phyloP scores from a whole-genome alignment of 805 yeast genomes.

The Scheffersomyces ergatensis region DNA sequence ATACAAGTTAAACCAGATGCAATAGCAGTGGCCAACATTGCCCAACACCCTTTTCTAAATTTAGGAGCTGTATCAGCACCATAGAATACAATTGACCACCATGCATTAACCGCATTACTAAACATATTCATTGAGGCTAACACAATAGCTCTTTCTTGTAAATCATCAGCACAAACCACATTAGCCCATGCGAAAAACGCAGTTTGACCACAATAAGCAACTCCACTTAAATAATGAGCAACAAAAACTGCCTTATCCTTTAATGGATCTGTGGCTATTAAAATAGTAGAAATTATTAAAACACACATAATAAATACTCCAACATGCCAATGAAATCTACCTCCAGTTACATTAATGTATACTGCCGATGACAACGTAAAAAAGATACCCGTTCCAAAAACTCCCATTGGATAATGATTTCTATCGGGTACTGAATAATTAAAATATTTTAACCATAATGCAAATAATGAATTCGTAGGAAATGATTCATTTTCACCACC shows the following conservation, averaged over 20 bases:
- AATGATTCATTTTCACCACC: slow-evolving; percentile 39
- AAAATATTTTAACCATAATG: slow-evolving; percentile 28
- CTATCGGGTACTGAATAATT: slow-evolving; percentile 26
- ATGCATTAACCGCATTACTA: slow-evolving; percentile 59
- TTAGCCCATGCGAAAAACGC: slow-evolving; percentile 65
- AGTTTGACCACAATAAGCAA: slow-evolving; percentile 59
- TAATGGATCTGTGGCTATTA: slow-evolving; percentile 43
- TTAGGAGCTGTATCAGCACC: slow-evolving; percentile 51
- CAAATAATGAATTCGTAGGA: slow-evolving; percentile 29
- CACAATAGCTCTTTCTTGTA: slow-evolving; percentile 62
- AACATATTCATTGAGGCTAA: slow-evolving; percentile 68
- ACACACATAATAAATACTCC: slow-evolving; percentile 43
- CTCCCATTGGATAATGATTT: slow-evolving; percentile 38
- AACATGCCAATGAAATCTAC: slow-evolving; percentile 49
- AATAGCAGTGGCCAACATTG: slow-evolving; percentile 53
- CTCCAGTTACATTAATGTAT: slow-evolving; percentile 28
- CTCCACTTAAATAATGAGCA: slow-evolving; percentile 56
- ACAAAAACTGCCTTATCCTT: slow-evolving; percentile 39
- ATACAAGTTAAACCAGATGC: slow-evolving; percentile 40
- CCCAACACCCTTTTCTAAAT: slow-evolving; percentile 52
- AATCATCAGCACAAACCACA: slow-evolving; percentile 53
- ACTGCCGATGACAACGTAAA: slow-evolving; percentile 26
- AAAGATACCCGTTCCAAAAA: slow-evolving; percentile 31
- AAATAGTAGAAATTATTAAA: slow-evolving; percentile 45
- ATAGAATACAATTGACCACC: slow-evolving; percentile 60